phyloP scores from a whole-genome alignment of 1,284 basidiomycete species.

The Agaricales sp. region DNA sequence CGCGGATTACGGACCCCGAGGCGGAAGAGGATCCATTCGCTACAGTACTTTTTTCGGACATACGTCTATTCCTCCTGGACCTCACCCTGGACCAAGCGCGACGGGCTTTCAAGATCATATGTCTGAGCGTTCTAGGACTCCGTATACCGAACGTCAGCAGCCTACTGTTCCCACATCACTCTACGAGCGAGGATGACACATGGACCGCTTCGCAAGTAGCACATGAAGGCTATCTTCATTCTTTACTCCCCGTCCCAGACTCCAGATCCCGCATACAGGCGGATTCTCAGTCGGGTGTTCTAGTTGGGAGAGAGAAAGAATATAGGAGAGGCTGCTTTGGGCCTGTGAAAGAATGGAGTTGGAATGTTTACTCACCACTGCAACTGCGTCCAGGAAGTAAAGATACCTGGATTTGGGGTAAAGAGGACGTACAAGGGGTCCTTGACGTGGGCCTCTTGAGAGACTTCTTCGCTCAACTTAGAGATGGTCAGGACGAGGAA shows the following conservation, averaged over 20 bases:
- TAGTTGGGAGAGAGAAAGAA: conserved; percentile 55
- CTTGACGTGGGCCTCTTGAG: conserved; percentile 39
- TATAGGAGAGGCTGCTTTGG: conserved; percentile 47
- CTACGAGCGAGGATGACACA: conserved; percentile 46
- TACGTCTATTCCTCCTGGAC: conserved; percentile 58
- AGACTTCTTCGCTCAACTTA: conserved; percentile 49
- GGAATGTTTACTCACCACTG: conserved; percentile 39
- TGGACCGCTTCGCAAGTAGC: conserved; percentile 45
- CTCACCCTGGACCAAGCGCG: conserved; percentile 43
- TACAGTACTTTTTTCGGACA: conserved; percentile 72
- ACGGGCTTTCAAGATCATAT: conserved; percentile 60
- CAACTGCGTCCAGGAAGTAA: conserved; percentile 23
- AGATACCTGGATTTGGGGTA: conserved; percentile 37
- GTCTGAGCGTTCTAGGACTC: conserved; percentile 71
- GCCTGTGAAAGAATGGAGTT: conserved; percentile 56
- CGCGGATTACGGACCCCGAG: conserved; percentile 43
- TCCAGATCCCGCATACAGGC: conserved; percentile 25
- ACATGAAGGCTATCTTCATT: conserved; percentile 30
- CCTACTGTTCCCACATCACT: conserved; percentile 24
- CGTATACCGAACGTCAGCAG: conserved; percentile 55
- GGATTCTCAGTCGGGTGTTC: conserved; percentile 52
- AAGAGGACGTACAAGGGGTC: conserved; percentile 31
- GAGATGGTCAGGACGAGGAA: conserved; percentile 32
- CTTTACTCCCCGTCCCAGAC: conserved; percentile 40
- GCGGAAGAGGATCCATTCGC: conserved; percentile 69